Base-by-base conservation (phyloP, 2,329 filamentous ascomycete genomes). In the Beauveria sp. region DNA sequence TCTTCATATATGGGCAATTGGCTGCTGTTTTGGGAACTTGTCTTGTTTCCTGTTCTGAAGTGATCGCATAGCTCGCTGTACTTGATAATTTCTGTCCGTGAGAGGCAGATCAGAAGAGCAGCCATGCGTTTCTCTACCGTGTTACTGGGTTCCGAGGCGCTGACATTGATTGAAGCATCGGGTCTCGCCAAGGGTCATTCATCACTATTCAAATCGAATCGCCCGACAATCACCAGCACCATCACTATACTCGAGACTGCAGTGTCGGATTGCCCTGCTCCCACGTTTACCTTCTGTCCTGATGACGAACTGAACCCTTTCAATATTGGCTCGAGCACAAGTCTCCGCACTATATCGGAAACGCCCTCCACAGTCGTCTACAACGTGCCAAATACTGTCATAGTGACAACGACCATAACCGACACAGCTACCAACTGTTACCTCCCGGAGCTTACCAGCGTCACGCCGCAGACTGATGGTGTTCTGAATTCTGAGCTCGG, bases 391-490 rank as follows among this genome's bases (percentile, higher is more conserved):
- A n/a, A 54, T 12, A 59, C 48, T 47, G 50, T 59, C 10, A 9
- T 5, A 14, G 28, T 59, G 6, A 20, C 24, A 16, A 59, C 57
- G 6, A 53, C 22, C 1, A 47, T 30, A 12, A 59, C 57, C 20
- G 20, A 26, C 26, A 52, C 44, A 3, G 52, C 44, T 2, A 55
- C 53, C 30, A 28, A 56, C 44, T 51, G 28, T 26, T 43, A n/a
- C n/a, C 53, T 51, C 2, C 59, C 52, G 2, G 3, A 16, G 3
- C 53, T 56, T 12, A 51, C 52, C 12, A n/a, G 26, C n/a, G 52
- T 55, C 40, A 28, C 52, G 37, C 59, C 59, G 5, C 44, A 51
- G n/a, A 61, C 59, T 18, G n/a, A 18, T 2, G 59, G 59, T 44
- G 18, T 55, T 5, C 8, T 61, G 16, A 61, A 61, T n/a, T 37